phyloP scores from a whole-genome alignment of 768 basidiomycete genomes.

The Suillus spraguei region DNA sequence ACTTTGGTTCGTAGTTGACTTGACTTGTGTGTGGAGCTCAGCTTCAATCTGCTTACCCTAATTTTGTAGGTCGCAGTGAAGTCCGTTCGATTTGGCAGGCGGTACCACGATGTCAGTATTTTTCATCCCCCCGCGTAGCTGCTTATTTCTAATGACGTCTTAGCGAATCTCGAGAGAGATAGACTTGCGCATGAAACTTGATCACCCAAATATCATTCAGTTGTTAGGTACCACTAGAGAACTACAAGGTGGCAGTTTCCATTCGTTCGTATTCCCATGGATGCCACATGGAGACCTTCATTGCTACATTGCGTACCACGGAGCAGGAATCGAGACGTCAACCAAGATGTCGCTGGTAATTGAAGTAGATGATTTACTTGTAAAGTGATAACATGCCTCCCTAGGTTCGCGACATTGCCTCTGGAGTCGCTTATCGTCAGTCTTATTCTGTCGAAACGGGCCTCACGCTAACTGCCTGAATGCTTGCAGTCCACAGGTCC shows the following conservation, averaged over 20 bases:
- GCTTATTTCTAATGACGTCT: background rate
- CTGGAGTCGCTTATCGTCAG: slow-evolving; percentile 6
- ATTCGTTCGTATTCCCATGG: background rate
- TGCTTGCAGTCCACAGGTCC: background rate
- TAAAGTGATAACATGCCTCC: background rate
- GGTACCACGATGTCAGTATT: background rate
- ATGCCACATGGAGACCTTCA: slow-evolving; percentile 4
- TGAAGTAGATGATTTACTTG: background rate
- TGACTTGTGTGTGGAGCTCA: background rate
- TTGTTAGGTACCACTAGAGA: background rate
- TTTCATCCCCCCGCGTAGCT: background rate
- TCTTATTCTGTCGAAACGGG: background rate
- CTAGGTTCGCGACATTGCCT: background rate
- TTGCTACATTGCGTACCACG: slow-evolving; percentile 4
- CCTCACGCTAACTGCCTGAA: background rate
- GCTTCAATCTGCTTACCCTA: background rate
- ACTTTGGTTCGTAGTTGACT: background rate
- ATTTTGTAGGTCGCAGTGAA: background rate
- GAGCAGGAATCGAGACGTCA: background rate
- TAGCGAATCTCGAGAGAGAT: slow-evolving; percentile 1
- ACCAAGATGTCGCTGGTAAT: slow-evolving; percentile 1
- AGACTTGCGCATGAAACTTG: background rate
- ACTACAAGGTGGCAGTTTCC: background rate
- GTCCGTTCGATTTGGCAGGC: background rate
- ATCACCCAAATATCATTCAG: background rate